Conservation (phyloP, 2,329 filamentous ascomycete genomes). For the Chrysoporthe cubensis region DNA sequence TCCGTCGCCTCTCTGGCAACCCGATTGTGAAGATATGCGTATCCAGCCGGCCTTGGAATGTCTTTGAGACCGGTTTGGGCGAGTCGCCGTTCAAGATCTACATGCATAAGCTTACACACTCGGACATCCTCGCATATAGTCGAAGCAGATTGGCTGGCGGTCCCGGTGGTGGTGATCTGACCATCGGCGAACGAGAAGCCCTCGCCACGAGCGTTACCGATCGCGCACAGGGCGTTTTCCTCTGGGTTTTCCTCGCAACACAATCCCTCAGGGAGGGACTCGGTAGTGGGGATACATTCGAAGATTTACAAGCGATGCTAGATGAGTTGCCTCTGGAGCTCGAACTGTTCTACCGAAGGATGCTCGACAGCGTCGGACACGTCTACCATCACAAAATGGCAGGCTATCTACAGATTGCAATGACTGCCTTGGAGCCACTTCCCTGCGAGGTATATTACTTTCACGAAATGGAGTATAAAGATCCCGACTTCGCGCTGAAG, state of each 20-base stretch:
- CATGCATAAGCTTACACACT: conserved; percentile 32
- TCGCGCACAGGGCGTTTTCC: conserved; percentile 36
- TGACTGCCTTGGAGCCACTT: not conserved
- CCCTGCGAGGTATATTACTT: not conserved
- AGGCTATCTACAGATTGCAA: not conserved
- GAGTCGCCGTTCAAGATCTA: conserved; percentile 29
- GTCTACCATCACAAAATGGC: conserved; percentile 8
- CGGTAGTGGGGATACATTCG: conserved; percentile 29
- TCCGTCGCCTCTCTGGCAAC: conserved; percentile 14
- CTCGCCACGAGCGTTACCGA: conserved; percentile 32
- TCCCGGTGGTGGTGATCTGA: conserved; percentile 26
- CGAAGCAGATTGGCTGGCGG: conserved; percentile 28
- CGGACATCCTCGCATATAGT: conserved; percentile 34
- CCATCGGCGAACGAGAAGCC: not conserved
- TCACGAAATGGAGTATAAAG: conserved; percentile 10
- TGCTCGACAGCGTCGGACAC: conserved; percentile 17
- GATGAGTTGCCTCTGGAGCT: conserved; percentile 29
- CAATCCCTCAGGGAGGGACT: conserved; percentile 33
- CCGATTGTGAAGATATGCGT: conserved; percentile 33
- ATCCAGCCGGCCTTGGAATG: conserved; percentile 37
- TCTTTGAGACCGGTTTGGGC: conserved; percentile 36
- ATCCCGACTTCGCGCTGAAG: not conserved
- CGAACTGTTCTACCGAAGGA: conserved; percentile 31
- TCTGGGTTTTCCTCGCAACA: conserved; percentile 38
- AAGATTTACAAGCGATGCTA: conserved; percentile 26